These are phyloP conservation scores for Strigomonas culicis DNA, from an alignment of 208 protist genomes.

Conservation along the genomic window DNA sequence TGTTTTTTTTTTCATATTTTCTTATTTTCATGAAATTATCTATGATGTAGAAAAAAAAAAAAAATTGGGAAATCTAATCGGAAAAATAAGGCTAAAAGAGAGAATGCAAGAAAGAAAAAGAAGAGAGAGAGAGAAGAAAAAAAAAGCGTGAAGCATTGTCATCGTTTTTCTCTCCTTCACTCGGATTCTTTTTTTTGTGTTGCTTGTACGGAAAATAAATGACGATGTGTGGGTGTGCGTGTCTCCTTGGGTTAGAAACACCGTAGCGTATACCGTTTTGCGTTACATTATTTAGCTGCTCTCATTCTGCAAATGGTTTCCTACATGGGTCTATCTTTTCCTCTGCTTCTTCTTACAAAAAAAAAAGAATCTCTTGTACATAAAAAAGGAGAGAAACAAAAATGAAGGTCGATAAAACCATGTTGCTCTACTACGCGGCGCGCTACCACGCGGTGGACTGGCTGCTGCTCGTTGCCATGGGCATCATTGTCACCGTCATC, in stretches of 20 bases:
- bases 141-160: neutral
- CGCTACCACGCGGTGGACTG: constrained; percentile 54
- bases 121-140: neutral
- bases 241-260: neutral
- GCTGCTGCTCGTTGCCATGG: constrained; percentile 20
- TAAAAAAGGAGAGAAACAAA: too few species aligned
- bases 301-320: too few species aligned
- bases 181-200: too few species aligned
- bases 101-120: constrained; percentile 8
- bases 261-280: too few species aligned
- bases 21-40: neutral
- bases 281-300: too few species aligned
- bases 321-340: neutral
- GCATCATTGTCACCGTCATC: constrained; percentile 19
- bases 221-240: too few species aligned
- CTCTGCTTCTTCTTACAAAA: neutral
- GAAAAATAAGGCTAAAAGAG: neutral
- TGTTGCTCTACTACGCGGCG: too few species aligned
- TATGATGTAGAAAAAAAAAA: constrained; percentile 6
- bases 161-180: too few species aligned
- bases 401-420: too few species aligned
- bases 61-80: neutral
- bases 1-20: too few species aligned
- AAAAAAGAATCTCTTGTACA: constrained; percentile 2
- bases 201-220: too few species aligned